A percentile compares a stretch with the other conserved stretches of the same genome.
These are phyloP conservation scores for Aspergillus spinulosporus DNA, from an alignment of 2,329 filamentous ascomycete genomes.

Conservation along the genomic window DNA sequence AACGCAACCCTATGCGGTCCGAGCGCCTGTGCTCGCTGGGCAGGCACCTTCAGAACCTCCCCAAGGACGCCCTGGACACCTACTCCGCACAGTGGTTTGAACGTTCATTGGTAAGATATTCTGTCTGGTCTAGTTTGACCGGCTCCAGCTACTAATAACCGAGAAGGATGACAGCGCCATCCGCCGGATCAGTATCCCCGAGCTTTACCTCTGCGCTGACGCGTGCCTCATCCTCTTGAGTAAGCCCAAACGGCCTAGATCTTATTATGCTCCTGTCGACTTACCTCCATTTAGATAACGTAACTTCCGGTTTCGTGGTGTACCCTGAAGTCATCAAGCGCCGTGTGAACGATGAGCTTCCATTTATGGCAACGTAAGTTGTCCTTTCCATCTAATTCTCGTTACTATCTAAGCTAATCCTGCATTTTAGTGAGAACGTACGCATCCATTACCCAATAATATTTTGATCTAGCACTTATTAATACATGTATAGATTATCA, in stretches of 20 bases:
- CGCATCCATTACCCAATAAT: too few relatives aligned
- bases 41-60: conserved; percentile 56
- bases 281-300: conserved; percentile 57
- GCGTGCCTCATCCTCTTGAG: conserved; percentile 49
- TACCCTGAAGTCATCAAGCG: conserved; percentile 72
- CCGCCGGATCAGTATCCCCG: conserved; percentile 59
- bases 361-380: conserved; percentile 77
- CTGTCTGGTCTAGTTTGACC: not conserved
- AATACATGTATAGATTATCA: conserved; percentile 62
- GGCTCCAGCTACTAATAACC: conserved; percentile 12
- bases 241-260: conserved; percentile 20
- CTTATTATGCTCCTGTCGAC: not conserved
- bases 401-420: conserved; percentile 21
- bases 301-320: conserved; percentile 69
- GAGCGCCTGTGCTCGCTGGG: conserved; percentile 63
- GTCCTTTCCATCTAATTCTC: not conserved
- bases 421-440: conserved; percentile 34
- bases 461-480: conserved; percentile 27
- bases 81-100: conserved; percentile 75
- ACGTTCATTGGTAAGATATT: conserved; percentile 57
- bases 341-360: conserved; percentile 72
- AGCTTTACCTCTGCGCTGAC: conserved; percentile 68
- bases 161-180: conserved; percentile 68
- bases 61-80: conserved; percentile 62
- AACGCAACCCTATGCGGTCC: conserved; percentile 59